Base-by-base conservation (phyloP, 108 stramenopile genomes). In the Skeletonema marinoi region DNA sequence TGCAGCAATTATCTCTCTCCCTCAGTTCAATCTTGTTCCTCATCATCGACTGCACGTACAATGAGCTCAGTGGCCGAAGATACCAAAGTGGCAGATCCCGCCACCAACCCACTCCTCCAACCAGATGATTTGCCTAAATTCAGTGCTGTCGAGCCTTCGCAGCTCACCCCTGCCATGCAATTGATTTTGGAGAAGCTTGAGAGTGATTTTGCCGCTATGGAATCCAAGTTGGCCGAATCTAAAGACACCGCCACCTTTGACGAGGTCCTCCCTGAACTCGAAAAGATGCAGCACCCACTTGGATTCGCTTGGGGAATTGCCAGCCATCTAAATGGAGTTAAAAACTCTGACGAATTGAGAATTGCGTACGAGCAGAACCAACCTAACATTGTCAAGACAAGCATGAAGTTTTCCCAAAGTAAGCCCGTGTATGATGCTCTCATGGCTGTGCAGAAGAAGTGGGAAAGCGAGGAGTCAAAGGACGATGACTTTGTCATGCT, bases 261-360 rank as follows among this genome's bases (percentile, higher is more conserved):
- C 2, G 85, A 95, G 12, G 89, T 92, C 10, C 79, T 95, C 32
- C 95, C 96, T 11, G 89, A 89, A 17, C 66, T 94, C 41, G 92
- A 96, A 67, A 86, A 86, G 60, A 90, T 92, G 69, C 93, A 93
- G 58, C 85, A 87, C 61, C 85, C 87, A 1, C 60, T 89, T 31
- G 89, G 90, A 30, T 98, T 87, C 75, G 93, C 88, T 5, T 99
- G 98, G 98, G 97, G 98, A 14, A 92, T 99, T n/a, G 97, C 98
- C 31, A 89, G 94, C 30, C 98, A 99, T 84, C 87, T 99, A 65
- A 97, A 96, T 63, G 97, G 97, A 1, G 98, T 99, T 38, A 97
- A 98, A 87, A 97, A 98, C 83, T 85, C 88, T 9, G 97, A 97
- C 29, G 96, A 93, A 48, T 80, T 99, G n/a, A 88, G 98, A 6